phyloP scores from a whole-genome alignment of 1,284 basidiomycete genomes.

The Rhodotorula sp. region DNA sequence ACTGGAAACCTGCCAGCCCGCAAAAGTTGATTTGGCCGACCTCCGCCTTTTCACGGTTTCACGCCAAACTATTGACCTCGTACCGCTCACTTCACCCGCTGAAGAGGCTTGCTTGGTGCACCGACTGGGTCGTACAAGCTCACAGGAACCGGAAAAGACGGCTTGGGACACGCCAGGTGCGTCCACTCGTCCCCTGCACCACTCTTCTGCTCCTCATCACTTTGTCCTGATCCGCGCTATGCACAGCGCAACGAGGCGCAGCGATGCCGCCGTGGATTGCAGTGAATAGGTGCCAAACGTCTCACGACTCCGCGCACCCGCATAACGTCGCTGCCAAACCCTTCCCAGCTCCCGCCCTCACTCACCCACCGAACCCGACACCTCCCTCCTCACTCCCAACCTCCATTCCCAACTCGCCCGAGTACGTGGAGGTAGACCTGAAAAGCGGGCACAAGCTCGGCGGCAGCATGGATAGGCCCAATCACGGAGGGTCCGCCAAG shows the following conservation, averaged over 20 bases:
- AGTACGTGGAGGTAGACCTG: not conserved
- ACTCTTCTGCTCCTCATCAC: not conserved
- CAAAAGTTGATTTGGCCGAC: too few relatives aligned
- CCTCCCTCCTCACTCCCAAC: slow-evolving; percentile 20
- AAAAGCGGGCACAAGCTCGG: not conserved
- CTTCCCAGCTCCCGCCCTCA: not conserved
- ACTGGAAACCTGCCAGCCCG: too few relatives aligned
- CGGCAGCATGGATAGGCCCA: not conserved
- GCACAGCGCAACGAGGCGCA: not conserved
- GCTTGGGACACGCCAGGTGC: too few relatives aligned
- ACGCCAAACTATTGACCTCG: too few relatives aligned
- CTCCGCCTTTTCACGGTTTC: too few relatives aligned
- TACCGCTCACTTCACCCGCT: too few relatives aligned
- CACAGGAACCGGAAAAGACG: too few relatives aligned
- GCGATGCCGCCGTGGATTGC: slow-evolving; percentile 6
- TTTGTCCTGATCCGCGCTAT: too few relatives aligned
- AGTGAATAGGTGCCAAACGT: not conserved
- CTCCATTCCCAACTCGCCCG: slow-evolving; percentile 13
- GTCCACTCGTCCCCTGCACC: not conserved
- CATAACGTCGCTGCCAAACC: not conserved
- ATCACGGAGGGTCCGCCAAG: too few relatives aligned
- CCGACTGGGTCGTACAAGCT: too few relatives aligned
- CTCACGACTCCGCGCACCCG: not conserved
- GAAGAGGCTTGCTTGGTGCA: too few relatives aligned
- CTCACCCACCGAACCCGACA: not conserved